Conservation (phyloP, 495 filamentous ascomycete genomes). For the Sphaerosporella brunnea region DNA sequence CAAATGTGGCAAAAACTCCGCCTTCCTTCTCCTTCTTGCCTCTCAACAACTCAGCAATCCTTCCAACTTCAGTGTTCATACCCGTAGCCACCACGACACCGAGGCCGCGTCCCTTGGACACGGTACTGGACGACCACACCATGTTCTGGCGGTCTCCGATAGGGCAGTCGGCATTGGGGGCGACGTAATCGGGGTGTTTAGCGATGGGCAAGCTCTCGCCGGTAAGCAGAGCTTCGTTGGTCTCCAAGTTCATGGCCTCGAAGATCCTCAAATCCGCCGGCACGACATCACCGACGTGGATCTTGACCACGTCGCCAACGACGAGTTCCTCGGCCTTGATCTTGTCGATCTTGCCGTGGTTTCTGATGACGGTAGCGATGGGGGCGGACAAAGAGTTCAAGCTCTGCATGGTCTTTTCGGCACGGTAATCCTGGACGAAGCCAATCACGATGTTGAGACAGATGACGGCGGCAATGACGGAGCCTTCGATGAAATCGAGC, state of each 20-base stretch:
- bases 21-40: slow-evolving; percentile 27
- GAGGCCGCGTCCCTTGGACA: slow-evolving; percentile 50
- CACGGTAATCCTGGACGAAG: slow-evolving; percentile 56
- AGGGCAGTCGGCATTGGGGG: slow-evolving; percentile 28
- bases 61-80: slow-evolving; percentile 55
- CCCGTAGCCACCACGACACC: slow-evolving; percentile 56
- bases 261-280: slow-evolving; percentile 51
- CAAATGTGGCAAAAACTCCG: slow-evolving; percentile 11
- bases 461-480: slow-evolving; percentile 57
- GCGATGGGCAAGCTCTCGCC: slow-evolving; percentile 60
- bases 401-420: slow-evolving; percentile 57
- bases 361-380: slow-evolving; percentile 46
- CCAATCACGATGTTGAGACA: slow-evolving; percentile 53
- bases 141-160: slow-evolving; percentile 54
- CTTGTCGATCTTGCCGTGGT: slow-evolving; percentile 35
- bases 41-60: slow-evolving; percentile 47
- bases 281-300: slow-evolving; percentile 52
- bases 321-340: slow-evolving; percentile 48
- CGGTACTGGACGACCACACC: slow-evolving; percentile 51
- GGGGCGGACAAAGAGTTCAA: slow-evolving; percentile 50
- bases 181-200: slow-evolving; percentile 32
- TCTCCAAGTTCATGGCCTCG: slow-evolving; percentile 53
- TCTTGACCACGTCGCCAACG: slow-evolving; percentile 49
- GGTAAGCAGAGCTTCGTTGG: slow-evolving; percentile 56
- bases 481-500: slow-evolving; percentile 56